Percentiles rank a stretch among this genome's conserved stretches.
Conservation (phyloP, 139 green algal species). For the Ettlia oleoabundans region DNA sequence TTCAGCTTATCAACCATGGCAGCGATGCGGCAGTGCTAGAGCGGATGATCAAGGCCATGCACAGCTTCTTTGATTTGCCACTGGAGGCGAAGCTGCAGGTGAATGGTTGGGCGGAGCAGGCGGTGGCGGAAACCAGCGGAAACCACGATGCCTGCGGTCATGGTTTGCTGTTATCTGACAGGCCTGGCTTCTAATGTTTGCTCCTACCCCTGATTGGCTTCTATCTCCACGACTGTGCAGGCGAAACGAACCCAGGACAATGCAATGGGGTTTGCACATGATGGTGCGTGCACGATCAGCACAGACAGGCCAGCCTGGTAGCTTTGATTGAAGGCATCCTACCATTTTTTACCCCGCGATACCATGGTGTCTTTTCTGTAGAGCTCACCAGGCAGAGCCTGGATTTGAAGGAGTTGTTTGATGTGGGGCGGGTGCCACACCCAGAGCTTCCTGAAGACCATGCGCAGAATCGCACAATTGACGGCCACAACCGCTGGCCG, state of each 20-base stretch:
- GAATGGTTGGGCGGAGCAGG: too few species aligned
- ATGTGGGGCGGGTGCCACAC: conserved; percentile 37
- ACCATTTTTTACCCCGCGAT: neutral
- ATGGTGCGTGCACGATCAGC: neutral
- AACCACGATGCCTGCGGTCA: too few species aligned
- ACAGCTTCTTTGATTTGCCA: conserved; percentile 36
- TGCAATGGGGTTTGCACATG: conserved; percentile 11
- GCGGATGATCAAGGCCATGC: conserved; percentile 14
- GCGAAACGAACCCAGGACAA: neutral
- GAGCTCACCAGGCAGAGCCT: conserved; percentile 64
- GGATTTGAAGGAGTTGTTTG: conserved; percentile 43
- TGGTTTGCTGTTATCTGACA: too few species aligned
- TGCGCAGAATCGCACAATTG: conserved; percentile 3
- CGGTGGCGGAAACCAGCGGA: too few species aligned
- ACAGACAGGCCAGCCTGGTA: neutral
- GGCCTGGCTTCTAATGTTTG: neutral
- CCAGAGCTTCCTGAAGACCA: conserved; percentile 24
- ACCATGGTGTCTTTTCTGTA: conserved; percentile 37
- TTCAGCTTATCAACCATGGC: conserved; percentile 57
- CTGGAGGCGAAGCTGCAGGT: conserved; percentile 27
- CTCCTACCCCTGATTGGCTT: neutral
- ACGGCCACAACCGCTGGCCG: conserved; percentile 20
- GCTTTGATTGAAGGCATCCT: conserved; percentile 30
- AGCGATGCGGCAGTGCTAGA: conserved; percentile 15
- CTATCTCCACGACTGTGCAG: neutral